Conservation (phyloP, 768 basidiomycete species). For the Leccinum imitatum region DNA sequence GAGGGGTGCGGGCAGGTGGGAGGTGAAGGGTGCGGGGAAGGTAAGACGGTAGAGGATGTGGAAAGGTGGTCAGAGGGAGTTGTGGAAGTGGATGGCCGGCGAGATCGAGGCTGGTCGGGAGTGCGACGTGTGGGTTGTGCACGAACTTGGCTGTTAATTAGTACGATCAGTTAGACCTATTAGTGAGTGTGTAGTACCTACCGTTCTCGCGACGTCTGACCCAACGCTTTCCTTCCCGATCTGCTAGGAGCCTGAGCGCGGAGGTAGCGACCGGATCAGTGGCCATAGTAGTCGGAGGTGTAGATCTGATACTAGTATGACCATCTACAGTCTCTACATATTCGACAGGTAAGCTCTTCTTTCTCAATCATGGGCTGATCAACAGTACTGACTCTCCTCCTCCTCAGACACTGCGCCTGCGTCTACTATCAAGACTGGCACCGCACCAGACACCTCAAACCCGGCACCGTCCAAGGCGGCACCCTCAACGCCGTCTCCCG, state of each 20-base stretch:
- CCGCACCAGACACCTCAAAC: constrained; percentile 69
- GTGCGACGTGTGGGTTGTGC: constrained; percentile 69
- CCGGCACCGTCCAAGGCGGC: constrained; percentile 64
- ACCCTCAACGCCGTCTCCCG: constrained; percentile 81
- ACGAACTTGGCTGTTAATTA: constrained; percentile 56
- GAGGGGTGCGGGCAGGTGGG: constrained; percentile 43
- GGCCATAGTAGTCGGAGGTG: too few relatives aligned
- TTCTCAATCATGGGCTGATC: not conserved
- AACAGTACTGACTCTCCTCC: not conserved
- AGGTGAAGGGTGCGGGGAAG: constrained; percentile 60
- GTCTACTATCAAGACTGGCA: constrained; percentile 98
- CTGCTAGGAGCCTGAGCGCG: constrained; percentile 30
- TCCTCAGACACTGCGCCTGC: constrained; percentile 78
- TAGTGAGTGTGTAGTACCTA: constrained; percentile 22
- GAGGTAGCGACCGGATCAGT: not conserved
- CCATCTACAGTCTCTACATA: constrained; percentile 90
- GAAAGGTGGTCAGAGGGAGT: constrained; percentile 58
- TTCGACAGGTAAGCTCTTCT: constrained; percentile 65
- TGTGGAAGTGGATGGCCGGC: constrained; percentile 39
- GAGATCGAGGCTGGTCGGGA: constrained; percentile 61
- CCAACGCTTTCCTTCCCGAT: constrained; percentile 79
- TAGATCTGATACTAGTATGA: constrained; percentile 47
- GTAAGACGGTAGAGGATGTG: constrained; percentile 70
- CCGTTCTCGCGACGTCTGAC: constrained; percentile 75
- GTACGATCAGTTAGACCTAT: too few relatives aligned